Evolutionary conservation across 371 early-diverging fungal genomes (phyloP), one percentile per base, ranked within the genome.

Genomic region (Syncephalis plumigaleata): DNA sequence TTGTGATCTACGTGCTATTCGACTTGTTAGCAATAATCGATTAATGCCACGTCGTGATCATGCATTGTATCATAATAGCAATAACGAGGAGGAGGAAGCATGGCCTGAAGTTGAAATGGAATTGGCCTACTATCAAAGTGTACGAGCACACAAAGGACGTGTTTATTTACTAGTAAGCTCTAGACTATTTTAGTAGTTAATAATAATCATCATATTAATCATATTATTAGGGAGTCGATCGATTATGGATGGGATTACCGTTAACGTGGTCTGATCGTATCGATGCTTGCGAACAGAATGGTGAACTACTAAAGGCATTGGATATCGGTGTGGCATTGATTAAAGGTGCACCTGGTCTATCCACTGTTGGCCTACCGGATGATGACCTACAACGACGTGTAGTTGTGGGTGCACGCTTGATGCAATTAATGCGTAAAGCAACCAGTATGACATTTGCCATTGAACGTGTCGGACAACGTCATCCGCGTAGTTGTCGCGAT

Each of bases 221-320:
- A 18, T 45, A 16, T n/a, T 15, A 16, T 11, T 47, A 79, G 84
- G 79, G 84, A 9, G 63, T 72, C 27, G 55, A 71, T 15, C 71
- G 75, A 38, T 48, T 85, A 3, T 73, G 63, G 50, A 64, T 79
- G 16, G 84, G 77, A 3, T 76, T 75, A 1, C 58, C 81, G 9
- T 49, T 84, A 20, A 71, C 78, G 9, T 88, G 88, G 88, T 70
- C 65, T 1, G 85, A 84, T 45, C 73, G 88, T 1, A 66, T 85
- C 18, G 52, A 78, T 39, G 77, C 81, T 0, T 58, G 83, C 17
- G 76, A 81, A 0, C 65, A 74, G 45, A 63, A 75, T 3, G 88
- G 84, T 13, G 72, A 80, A 51, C 82, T 83, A 52, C 49, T 76
- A 25, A 74, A 75, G 42, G 84, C 78, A 9, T 76, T 87, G 46